Conservation (phyloP, 805 yeast species). For the Metschnikowia dekortorum region DNA sequence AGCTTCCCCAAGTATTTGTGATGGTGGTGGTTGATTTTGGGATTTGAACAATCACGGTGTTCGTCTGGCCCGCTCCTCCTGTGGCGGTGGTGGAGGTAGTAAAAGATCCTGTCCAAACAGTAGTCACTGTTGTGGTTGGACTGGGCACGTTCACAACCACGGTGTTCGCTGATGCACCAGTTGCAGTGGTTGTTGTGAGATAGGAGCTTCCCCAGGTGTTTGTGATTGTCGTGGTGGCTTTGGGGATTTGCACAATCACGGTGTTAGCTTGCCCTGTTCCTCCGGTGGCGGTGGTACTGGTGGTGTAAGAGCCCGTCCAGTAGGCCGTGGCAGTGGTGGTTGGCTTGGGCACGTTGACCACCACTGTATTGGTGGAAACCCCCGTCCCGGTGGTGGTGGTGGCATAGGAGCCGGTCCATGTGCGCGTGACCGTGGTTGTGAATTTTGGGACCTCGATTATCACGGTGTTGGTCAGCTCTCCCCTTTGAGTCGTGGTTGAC, state of each 20-base stretch:
- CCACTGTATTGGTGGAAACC: conserved; percentile 5
- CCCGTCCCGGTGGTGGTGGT: conserved; percentile 7
- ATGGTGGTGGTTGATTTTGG: background rate
- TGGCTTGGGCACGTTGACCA: conserved; percentile 8
- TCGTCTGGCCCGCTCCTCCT: background rate
- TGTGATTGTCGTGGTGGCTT: conserved; percentile 13
- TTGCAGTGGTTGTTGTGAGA: conserved; percentile 2
- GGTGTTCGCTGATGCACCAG: background rate
- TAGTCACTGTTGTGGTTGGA: conserved; percentile 7
- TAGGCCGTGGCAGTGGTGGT: conserved; percentile 8
- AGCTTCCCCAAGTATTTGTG: background rate
- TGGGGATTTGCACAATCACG: conserved; percentile 16
- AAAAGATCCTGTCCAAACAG: conserved; percentile 9
- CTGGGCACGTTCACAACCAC: conserved; percentile 13
- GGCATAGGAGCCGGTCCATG: conserved; percentile 4
- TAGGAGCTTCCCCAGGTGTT: conserved; percentile 13
- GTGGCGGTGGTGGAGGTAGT: background rate
- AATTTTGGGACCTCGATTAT: conserved; percentile 10
- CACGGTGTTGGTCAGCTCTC: conserved; percentile 18
- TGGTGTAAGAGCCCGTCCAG: conserved; percentile 9
- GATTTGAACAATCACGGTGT: background rate
- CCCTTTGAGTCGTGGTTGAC: conserved; percentile 5
- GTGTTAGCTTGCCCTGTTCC: conserved; percentile 4
- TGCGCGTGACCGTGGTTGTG: conserved; percentile 4
- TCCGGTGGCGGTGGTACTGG: conserved; percentile 15